phyloP scores from a whole-genome alignment of 306 rosid species.

The Biancaea sappan region DNA sequence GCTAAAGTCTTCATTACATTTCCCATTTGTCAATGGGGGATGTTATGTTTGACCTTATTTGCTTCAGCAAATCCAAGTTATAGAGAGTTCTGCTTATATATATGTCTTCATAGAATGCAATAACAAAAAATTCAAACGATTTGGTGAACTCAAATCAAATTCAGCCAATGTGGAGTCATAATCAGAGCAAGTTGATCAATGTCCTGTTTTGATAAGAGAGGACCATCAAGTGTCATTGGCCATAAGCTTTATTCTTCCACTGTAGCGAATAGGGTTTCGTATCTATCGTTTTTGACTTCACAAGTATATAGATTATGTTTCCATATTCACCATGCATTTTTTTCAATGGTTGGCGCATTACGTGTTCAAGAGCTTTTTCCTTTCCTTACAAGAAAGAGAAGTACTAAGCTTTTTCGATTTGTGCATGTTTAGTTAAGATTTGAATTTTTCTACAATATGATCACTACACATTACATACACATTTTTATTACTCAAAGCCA shows the following conservation, averaged over 20 bases:
- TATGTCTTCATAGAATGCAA: neutral
- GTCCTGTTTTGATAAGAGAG: conserved; percentile 20
- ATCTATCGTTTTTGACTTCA: neutral
- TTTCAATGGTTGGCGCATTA: neutral
- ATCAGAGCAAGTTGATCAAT: conserved; percentile 29
- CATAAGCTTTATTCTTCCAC: neutral
- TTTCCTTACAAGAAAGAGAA: no score
- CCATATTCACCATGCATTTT: neutral
- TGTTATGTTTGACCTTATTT: conserved; percentile 33
- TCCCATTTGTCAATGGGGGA: conserved; percentile 35
- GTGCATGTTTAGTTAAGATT: no score
- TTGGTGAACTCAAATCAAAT: conserved; percentile 34
- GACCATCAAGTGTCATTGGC: neutral
- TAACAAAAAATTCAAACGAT: conserved; percentile 37
- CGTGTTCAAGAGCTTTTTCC: no score
- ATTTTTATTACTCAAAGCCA: no score
- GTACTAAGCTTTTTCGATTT: no score
- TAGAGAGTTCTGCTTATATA: neutral
- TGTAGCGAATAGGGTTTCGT: neutral
- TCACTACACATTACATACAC: no score
- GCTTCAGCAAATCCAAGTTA: neutral
- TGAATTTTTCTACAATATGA: no score
- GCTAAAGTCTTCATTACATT: conserved; percentile 24
- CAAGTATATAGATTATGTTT: neutral
- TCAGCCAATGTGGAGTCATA: conserved; percentile 28